phyloP scores from a whole-genome alignment of 129 eudicot species.

The Flaveria linearis region DNA sequence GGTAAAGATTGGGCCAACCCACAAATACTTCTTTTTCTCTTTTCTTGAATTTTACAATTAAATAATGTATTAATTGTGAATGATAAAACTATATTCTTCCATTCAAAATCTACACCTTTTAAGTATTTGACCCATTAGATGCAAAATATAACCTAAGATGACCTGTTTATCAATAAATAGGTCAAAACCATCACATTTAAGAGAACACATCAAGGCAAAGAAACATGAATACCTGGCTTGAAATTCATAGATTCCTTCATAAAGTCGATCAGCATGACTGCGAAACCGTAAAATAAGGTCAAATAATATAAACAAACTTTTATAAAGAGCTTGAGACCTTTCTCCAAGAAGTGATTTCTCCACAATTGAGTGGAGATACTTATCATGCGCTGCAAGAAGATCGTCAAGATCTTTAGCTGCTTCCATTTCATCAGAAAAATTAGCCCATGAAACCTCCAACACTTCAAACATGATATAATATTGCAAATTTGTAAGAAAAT shows the following conservation, averaged over 20 bases:
- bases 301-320: constrained; percentile 75
- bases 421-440: constrained; percentile 87
- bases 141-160: not conserved
- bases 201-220: constrained; percentile 1
- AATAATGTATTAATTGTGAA: not conserved
- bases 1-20: not conserved
- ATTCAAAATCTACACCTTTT: not conserved
- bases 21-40: not conserved
- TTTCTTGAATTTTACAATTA: not conserved
- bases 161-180: not conserved
- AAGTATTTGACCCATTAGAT: not conserved
- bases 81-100: not conserved
- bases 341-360: constrained; percentile 98
- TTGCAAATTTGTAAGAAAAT: constrained; percentile 89
- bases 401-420: constrained; percentile 96
- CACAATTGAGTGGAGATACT: constrained; percentile 89
- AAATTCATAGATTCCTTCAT: constrained; percentile 88
- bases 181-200: not conserved
- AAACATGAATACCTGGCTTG: constrained; percentile 77
- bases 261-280: constrained; percentile 84
- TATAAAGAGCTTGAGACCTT: constrained; percentile 66
- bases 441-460: constrained; percentile 95
- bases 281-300: constrained; percentile 87
- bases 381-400: constrained; percentile 93
- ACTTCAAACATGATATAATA: constrained; percentile 99